These are phyloP conservation scores for Selenicereus undatus DNA, from an alignment of 148 eudicot genomes.

Conservation along the genomic window DNA sequence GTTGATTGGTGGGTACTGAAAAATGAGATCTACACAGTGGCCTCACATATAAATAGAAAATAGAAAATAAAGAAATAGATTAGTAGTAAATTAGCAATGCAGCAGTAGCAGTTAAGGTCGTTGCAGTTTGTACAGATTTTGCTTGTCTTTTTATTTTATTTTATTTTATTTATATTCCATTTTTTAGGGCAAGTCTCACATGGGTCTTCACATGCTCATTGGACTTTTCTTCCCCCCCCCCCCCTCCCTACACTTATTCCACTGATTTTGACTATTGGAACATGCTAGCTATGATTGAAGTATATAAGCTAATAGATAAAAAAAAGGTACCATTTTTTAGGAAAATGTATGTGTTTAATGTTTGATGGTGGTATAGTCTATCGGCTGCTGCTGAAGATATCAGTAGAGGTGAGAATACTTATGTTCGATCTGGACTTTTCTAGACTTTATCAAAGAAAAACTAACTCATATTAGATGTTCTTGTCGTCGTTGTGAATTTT, in stretches of 20 bases:
- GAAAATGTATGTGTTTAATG: no score
- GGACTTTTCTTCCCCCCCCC: background rate
- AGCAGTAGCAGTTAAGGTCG: background rate
- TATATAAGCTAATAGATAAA: no score
- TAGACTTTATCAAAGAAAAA: no score
- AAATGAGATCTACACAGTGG: background rate
- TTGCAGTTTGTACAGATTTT: background rate
- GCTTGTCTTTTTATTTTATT: background rate
- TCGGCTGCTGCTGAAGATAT: no score
- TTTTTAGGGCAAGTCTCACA: conserved; percentile 20
- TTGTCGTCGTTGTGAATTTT: no score
- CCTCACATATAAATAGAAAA: background rate
- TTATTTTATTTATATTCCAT: background rate
- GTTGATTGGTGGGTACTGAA: no score
- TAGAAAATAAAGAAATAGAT: background rate
- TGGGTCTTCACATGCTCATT: conserved; percentile 25
- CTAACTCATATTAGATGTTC: no score
- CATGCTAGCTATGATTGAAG: no score
- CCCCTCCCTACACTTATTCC: background rate
- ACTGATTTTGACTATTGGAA: background rate
- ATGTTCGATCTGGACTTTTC: no score
- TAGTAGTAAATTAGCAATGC: background rate
- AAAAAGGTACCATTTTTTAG: no score
- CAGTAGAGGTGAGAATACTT: no score
- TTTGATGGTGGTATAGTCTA: no score